phyloP scores from a whole-genome alignment of 495 filamentous ascomycete species.

The Margaritispora aquatica region DNA sequence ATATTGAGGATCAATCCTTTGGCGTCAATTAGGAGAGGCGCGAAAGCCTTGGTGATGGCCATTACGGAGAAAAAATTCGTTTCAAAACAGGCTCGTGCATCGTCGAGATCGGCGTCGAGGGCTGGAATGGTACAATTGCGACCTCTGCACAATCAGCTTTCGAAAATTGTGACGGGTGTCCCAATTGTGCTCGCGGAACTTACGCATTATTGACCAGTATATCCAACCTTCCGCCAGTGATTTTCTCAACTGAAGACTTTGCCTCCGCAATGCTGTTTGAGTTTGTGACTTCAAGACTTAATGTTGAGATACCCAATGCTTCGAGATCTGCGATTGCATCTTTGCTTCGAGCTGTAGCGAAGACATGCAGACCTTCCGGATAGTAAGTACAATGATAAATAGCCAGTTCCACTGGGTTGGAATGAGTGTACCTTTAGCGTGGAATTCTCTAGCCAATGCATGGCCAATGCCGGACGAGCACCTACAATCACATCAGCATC shows the following conservation, averaged over 20 bases:
- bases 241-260: slow-evolving; percentile 36
- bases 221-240: slow-evolving; percentile 53
- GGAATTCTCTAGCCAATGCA: slow-evolving; percentile 42
- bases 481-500: slow-evolving; percentile 27
- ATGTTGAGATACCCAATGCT: slow-evolving; percentile 38
- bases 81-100: slow-evolving; percentile 38
- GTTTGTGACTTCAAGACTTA: slow-evolving; percentile 45
- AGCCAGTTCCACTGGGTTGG: background rate
- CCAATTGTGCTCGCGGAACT: slow-evolving; percentile 10
- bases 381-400: background rate
- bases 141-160: slow-evolving; percentile 1
- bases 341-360: slow-evolving; percentile 43
- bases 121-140: slow-evolving; percentile 27
- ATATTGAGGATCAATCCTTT: slow-evolving; percentile 43
- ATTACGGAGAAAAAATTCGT: slow-evolving; percentile 47
- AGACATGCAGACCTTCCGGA: slow-evolving; percentile 34
- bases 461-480: slow-evolving; percentile 50
- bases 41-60: slow-evolving; percentile 48
- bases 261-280: slow-evolving; percentile 41
- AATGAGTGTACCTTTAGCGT: slow-evolving; percentile 33
- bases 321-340: slow-evolving; percentile 38
- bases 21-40: slow-evolving; percentile 40
- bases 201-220: slow-evolving; percentile 64
- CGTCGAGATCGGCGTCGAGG: slow-evolving; percentile 39
- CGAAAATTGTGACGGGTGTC: no score